Evolutionary conservation across 257 asterid genomes (phyloP).

Genomic region (Capsicum chinense): DNA sequence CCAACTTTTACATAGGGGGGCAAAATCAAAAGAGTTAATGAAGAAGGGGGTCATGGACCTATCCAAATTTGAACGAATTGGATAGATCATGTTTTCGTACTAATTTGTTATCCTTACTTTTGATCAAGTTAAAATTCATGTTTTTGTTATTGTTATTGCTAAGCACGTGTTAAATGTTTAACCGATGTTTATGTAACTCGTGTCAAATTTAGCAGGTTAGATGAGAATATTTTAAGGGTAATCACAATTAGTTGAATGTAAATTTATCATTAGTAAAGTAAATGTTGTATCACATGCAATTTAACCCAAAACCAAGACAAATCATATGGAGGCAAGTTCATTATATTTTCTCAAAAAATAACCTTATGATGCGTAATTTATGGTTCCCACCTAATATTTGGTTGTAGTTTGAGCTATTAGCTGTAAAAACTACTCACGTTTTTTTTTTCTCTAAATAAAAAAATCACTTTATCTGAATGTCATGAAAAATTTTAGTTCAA

Average conservation of each 20-base stretch:
- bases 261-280: neutral
- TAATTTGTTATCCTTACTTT: too few relatives aligned
- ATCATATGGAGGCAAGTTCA: neutral
- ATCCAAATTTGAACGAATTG: neutral
- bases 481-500: too few relatives aligned
- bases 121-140: neutral
- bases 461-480: too few relatives aligned
- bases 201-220: neutral
- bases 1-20: neutral
- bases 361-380: too few relatives aligned
- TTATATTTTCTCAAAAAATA: neutral
- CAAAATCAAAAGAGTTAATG: neutral
- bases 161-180: neutral
- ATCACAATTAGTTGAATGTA: neutral
- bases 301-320: neutral
- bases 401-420: too few relatives aligned
- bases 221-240: neutral
- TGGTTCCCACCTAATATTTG: too few relatives aligned
- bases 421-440: neutral
- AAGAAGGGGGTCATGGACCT: rapidly evolving
- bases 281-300: neutral
- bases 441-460: neutral
- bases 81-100: neutral
- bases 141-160: neutral
- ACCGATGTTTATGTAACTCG: neutral